These are phyloP conservation scores for Rhodocollybia butyracea DNA, from an alignment of 768 basidiomycete species.

Conservation along the genomic window DNA sequence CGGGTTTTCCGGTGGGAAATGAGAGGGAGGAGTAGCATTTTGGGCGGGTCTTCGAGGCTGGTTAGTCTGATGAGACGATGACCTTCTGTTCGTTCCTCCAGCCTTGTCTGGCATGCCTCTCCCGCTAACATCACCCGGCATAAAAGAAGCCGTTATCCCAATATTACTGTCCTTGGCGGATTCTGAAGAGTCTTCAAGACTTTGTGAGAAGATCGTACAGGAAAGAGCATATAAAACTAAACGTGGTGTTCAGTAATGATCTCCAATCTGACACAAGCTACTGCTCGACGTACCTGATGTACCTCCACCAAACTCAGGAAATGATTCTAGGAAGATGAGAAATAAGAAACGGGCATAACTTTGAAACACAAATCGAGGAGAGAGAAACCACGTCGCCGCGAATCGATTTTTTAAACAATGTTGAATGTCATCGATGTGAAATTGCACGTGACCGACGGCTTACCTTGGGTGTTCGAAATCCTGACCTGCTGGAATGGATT, in stretches of 20 bases:
- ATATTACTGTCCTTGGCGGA: not conserved
- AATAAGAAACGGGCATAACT: conserved; percentile 9
- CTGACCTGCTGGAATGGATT: not conserved
- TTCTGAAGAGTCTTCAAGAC: conserved; percentile 3
- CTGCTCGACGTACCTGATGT: conserved; percentile 2
- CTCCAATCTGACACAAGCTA: not conserved
- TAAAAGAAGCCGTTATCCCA: not conserved
- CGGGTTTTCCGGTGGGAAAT: not conserved
- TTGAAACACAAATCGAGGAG: not conserved
- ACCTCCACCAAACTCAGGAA: conserved; percentile 4
- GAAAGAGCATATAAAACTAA: conserved; percentile 4
- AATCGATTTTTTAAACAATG: too few species aligned
- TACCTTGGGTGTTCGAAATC: not conserved
- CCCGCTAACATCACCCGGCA: conserved; percentile 6
- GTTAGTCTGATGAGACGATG: not conserved
- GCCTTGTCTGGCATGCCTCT: not conserved
- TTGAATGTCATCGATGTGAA: too few species aligned
- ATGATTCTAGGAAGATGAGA: not conserved
- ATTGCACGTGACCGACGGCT: not conserved
- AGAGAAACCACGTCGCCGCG: not conserved
- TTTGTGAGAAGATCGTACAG: not conserved
- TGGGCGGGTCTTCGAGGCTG: not conserved
- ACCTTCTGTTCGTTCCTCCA: conserved; percentile 1
- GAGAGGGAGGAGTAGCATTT: not conserved
- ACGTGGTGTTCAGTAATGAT: not conserved